Evolutionary conservation across 495 filamentous ascomycete genomes (phyloP).

Genomic region (Neurospora sp.): DNA sequence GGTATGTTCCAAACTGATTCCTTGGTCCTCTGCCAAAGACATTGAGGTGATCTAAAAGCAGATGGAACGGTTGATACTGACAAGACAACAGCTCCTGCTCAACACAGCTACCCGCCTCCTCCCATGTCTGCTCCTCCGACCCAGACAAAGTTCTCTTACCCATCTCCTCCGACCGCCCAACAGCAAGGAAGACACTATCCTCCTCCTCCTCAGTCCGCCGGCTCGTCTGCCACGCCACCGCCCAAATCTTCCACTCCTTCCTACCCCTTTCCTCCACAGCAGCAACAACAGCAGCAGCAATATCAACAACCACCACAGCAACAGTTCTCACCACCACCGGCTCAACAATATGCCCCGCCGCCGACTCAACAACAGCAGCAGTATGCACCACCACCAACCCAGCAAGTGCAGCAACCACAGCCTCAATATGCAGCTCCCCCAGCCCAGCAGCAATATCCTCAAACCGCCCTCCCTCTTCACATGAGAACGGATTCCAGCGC

Average conservation of each 20-base stretch:
- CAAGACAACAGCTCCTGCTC: conserved; percentile 3
- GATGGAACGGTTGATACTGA: neutral
- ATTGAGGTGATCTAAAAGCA: neutral
- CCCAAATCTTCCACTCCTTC: conserved; percentile 16
- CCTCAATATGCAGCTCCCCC: conserved; percentile 8
- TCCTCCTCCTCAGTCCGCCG: conserved; percentile 15
- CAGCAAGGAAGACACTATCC: conserved; percentile 23
- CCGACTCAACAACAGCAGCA: conserved; percentile 21
- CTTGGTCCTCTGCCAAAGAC: neutral
- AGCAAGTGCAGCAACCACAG: conserved; percentile 5
- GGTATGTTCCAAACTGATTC: conserved; percentile 9
- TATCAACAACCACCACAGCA: conserved; percentile 24
- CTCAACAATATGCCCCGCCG: conserved; percentile 23
- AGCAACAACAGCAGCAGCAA: conserved; percentile 20
- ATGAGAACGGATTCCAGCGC: conserved; percentile 11
- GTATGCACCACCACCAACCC: conserved; percentile 16
- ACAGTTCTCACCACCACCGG: conserved; percentile 1
- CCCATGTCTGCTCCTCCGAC: conserved; percentile 32
- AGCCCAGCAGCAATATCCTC: conserved; percentile 8
- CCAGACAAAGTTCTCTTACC: conserved; percentile 35
- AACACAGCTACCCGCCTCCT: conserved; percentile 21
- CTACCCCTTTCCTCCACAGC: conserved; percentile 27
- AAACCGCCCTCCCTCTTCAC: conserved; percentile 20
- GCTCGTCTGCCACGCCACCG: conserved; percentile 15
- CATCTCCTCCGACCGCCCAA: conserved; percentile 25